Evolutionary conservation across 2,329 filamentous ascomycete genomes (phyloP).

Genomic region (Meredithiella fracta): DNA sequence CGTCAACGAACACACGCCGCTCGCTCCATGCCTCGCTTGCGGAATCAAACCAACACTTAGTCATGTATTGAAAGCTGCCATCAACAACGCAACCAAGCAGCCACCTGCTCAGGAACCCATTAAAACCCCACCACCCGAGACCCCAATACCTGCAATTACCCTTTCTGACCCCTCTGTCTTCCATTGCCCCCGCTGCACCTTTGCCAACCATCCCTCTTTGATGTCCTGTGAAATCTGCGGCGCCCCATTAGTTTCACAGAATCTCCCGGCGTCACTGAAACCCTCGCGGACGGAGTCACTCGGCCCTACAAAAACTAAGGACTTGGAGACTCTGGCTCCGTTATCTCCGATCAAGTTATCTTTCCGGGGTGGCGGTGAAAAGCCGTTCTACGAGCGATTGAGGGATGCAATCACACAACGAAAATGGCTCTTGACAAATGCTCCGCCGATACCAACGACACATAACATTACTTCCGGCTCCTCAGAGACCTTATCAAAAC

Average conservation of each 20-base stretch:
- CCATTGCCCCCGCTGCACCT: constrained; percentile 78
- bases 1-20: constrained; percentile 59
- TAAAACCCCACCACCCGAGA: background rate
- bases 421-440: constrained; percentile 86
- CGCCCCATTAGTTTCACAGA: constrained; percentile 48
- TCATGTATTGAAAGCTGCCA: constrained; percentile 72
- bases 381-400: constrained; percentile 75
- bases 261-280: constrained; percentile 23
- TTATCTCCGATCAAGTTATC: constrained; percentile 48
- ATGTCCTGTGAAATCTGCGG: constrained; percentile 82
- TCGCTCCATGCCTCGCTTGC: constrained; percentile 80
- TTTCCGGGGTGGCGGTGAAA: constrained; percentile 76
- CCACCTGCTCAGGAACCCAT: background rate
- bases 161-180: constrained; percentile 21
- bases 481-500: background rate
- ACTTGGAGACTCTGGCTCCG: constrained; percentile 36
- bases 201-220: constrained; percentile 79
- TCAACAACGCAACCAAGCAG: constrained; percentile 53
- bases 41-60: constrained; percentile 81
- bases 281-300: constrained; percentile 53
- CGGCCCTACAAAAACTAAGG: constrained; percentile 43
- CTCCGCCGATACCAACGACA: constrained; percentile 66
- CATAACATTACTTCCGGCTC: background rate
- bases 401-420: constrained; percentile 79
- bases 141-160: constrained; percentile 11